Conservation (phyloP, 257 asterid species). For the Jacaranda mimosifolia region DNA sequence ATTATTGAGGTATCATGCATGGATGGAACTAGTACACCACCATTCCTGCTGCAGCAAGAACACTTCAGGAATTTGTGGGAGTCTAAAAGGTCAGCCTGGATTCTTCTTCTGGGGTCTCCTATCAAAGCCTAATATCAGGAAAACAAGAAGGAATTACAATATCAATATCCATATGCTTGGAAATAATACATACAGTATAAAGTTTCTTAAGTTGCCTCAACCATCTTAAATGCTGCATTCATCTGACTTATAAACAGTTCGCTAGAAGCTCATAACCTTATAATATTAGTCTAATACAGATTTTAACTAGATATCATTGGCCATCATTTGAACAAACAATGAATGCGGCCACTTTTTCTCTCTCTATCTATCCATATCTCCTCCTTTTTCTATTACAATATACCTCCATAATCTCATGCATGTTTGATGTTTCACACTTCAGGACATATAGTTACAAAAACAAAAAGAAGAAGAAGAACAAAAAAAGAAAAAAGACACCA, state of each 20-base stretch:
- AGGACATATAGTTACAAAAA: too few relatives aligned
- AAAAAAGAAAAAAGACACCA: too few relatives aligned
- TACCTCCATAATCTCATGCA: too few relatives aligned
- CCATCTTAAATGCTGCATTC: constrained; percentile 14
- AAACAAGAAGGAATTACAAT: constrained; percentile 28
- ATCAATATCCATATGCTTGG: neutral
- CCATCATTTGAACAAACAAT: neutral
- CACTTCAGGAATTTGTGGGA: constrained; percentile 72
- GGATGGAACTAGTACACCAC: constrained; percentile 58
- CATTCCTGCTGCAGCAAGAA: constrained; percentile 75
- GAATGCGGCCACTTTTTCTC: too few relatives aligned
- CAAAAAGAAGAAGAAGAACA: too few relatives aligned
- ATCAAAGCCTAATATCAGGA: constrained; percentile 69
- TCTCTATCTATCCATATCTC: too few relatives aligned
- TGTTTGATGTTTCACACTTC: too few relatives aligned
- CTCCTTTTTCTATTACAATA: too few relatives aligned
- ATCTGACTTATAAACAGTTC: neutral
- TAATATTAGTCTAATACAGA: neutral
- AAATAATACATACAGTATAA: neutral
- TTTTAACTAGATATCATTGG: neutral
- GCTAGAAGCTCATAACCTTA: neutral
- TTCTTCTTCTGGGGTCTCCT: constrained; percentile 96
- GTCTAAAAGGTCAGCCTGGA: constrained; percentile 87
- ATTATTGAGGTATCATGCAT: constrained; percentile 83
- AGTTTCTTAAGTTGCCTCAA: constrained; percentile 22